phyloP scores from a whole-genome alignment of 495 filamentous ascomycete genomes.

The Talaromyces nanjingensis region DNA sequence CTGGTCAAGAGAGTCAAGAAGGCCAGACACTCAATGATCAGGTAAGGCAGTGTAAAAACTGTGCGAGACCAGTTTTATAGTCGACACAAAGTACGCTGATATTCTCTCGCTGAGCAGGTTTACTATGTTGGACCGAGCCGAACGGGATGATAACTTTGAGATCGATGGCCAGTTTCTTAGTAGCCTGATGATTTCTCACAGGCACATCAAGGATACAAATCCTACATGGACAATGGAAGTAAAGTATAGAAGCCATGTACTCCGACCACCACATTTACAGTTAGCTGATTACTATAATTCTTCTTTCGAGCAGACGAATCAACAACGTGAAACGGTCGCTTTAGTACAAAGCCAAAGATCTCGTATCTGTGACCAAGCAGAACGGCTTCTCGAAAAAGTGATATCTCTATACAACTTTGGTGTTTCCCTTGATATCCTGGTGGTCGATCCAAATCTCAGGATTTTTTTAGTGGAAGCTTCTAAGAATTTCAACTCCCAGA shows the following conservation, averaged over 20 bases:
- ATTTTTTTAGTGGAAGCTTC: not conserved
- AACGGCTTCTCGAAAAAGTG: constrained; percentile 3
- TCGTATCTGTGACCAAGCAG: constrained; percentile 4
- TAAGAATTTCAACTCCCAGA: constrained; percentile 1
- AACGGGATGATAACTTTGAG: constrained; percentile 5
- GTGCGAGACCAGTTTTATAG: not conserved
- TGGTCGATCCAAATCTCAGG: constrained; percentile 2
- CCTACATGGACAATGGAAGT: constrained; percentile 4
- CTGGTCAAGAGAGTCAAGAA: no score
- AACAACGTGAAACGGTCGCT: not conserved
- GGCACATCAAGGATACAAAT: constrained; percentile 4
- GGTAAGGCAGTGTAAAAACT: no score
- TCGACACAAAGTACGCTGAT: constrained; percentile 4
- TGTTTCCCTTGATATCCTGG: constrained; percentile 4
- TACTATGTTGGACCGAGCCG: constrained; percentile 5
- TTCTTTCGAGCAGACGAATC: constrained; percentile 6
- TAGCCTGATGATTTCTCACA: constrained; percentile 7
- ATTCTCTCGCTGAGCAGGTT: constrained; percentile 7
- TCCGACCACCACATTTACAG: not conserved
- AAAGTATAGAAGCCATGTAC: constrained; percentile 1
- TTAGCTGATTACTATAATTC: constrained; percentile 5
- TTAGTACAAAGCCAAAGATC: constrained; percentile 3
- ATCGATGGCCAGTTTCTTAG: constrained; percentile 4
- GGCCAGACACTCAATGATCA: no score
- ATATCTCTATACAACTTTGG: constrained; percentile 2